A percentile compares a stretch with the other conserved stretches of the same genome.
phyloP scores from a whole-genome alignment of 345 rosid species.

The Brassica carinata region DNA sequence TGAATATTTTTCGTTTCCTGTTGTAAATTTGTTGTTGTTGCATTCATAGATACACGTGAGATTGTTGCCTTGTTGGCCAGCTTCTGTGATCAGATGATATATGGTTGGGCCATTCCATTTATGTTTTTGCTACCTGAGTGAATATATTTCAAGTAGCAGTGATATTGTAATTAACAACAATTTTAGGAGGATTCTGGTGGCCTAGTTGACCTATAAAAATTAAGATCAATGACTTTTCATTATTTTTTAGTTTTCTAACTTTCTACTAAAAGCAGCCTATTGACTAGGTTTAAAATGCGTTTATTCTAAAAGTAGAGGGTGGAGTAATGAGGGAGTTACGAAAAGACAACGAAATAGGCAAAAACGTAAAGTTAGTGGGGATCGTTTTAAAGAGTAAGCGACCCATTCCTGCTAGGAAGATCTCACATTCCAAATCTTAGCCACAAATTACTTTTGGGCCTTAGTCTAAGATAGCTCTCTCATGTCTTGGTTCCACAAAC shows the following conservation, averaged over 20 bases:
- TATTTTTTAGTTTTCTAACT: not conserved
- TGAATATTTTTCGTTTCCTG: not conserved
- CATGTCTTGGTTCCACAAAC: not conserved
- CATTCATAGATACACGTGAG: conserved; percentile 27
- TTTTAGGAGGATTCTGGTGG: not conserved
- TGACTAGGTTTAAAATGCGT: conserved; percentile 11
- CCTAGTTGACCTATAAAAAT: not conserved
- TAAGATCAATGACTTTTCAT: not conserved
- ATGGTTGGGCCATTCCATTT: conserved; percentile 28
- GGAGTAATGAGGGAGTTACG: conserved; percentile 9
- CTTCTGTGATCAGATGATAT: conserved; percentile 13
- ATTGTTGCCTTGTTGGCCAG: conserved; percentile 12
- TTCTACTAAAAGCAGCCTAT: conserved; percentile 2
- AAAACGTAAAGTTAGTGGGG: conserved; percentile 27
- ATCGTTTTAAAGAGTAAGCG: not conserved
- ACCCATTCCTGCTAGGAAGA: conserved; percentile 20
- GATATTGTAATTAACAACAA: not conserved
- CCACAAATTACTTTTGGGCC: conserved; percentile 16
- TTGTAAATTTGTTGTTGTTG: not conserved
- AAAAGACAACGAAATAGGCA: conserved; percentile 24
- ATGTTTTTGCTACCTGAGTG: not conserved
- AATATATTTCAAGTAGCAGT: not conserved
- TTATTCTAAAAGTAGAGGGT: conserved; percentile 23
- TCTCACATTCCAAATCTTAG: conserved; percentile 11
- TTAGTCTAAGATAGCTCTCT: not conserved